phyloP scores from a whole-genome alignment of 2,329 filamentous ascomycete species.

The Xylaria sp. region DNA sequence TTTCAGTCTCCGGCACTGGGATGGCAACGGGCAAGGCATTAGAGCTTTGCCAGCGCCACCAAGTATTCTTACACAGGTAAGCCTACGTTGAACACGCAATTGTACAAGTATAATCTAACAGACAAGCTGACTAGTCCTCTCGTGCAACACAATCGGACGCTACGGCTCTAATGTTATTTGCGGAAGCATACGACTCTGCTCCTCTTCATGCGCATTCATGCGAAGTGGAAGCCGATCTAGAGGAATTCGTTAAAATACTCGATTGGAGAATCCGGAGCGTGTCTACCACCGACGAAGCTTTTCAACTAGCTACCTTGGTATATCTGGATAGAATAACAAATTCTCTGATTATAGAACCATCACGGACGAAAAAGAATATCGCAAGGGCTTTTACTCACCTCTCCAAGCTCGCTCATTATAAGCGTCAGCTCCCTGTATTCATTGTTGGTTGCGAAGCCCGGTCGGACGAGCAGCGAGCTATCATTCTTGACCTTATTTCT shows the following conservation, averaged over 20 bases:
- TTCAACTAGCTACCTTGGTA: slow-evolving; percentile 45
- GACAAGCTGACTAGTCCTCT: no score
- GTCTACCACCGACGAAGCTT: neutral
- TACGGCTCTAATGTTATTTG: neutral
- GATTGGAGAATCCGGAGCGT: slow-evolving; percentile 46
- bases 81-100: no score
- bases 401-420: slow-evolving; percentile 36
- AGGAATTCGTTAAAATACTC: slow-evolving; percentile 42
- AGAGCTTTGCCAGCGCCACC: no score
- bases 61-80: no score
- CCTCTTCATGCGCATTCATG: neutral
- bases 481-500: slow-evolving; percentile 46
- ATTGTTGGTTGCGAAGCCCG: slow-evolving; percentile 46
- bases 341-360: slow-evolving; percentile 16
- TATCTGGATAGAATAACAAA: slow-evolving; percentile 47
- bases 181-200: neutral
- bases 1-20: slow-evolving; percentile 8
- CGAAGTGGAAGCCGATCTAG: slow-evolving; percentile 27
- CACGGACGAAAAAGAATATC: slow-evolving; percentile 38
- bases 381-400: slow-evolving; percentile 46
- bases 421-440: slow-evolving; percentile 45
- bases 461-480: slow-evolving; percentile 41
- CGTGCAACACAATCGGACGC: no score
- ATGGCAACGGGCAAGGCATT: no score
- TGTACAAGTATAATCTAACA: no score